Evolutionary conservation across 352 stramenopile genomes (phyloP).

Genomic region (Phytophthora aleatoria): DNA sequence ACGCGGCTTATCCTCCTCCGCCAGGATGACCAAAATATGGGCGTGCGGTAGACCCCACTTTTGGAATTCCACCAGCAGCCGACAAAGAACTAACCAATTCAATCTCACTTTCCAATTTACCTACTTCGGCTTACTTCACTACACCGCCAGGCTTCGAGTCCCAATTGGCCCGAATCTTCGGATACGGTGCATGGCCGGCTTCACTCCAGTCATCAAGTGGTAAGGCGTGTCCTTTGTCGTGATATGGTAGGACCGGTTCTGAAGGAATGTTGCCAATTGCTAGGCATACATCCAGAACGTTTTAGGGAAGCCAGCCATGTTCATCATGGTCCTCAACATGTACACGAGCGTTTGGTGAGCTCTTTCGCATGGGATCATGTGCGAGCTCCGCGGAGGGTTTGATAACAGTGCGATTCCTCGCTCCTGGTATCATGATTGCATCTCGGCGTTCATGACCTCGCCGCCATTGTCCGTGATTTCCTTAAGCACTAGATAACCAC

Average conservation of each 20-base stretch:
- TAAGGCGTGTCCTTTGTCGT: neutral
- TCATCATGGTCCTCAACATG: slow-evolving; percentile 10
- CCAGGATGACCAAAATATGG: too few relatives aligned
- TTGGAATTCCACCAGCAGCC: too few relatives aligned
- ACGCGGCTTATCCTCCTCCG: too few relatives aligned
- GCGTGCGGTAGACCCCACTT: too few relatives aligned
- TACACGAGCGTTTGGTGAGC: slow-evolving; percentile 1
- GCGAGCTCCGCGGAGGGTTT: slow-evolving; percentile 9
- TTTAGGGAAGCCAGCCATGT: neutral
- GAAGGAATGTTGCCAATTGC: neutral
- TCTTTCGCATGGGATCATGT: slow-evolving; percentile 2
- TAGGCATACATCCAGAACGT: slow-evolving; percentile 6
- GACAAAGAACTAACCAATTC: too few relatives aligned
- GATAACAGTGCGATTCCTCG: slow-evolving; percentile 1
- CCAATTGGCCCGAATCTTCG: neutral
- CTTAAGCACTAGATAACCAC: neutral
- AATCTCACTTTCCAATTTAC: too few relatives aligned
- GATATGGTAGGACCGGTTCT: neutral
- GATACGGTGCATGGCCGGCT: neutral
- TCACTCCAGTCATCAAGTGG: neutral
- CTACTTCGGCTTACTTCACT: too few relatives aligned
- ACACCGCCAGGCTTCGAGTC: too few relatives aligned
- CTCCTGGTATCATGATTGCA: neutral
- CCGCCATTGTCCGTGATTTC: neutral
- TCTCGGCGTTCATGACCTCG: neutral